Evolutionary conservation across 176 grass and related monocot genomes (phyloP), one percentile per base, ranked within the genome.

Genomic region (Ensete glaucum): DNA sequence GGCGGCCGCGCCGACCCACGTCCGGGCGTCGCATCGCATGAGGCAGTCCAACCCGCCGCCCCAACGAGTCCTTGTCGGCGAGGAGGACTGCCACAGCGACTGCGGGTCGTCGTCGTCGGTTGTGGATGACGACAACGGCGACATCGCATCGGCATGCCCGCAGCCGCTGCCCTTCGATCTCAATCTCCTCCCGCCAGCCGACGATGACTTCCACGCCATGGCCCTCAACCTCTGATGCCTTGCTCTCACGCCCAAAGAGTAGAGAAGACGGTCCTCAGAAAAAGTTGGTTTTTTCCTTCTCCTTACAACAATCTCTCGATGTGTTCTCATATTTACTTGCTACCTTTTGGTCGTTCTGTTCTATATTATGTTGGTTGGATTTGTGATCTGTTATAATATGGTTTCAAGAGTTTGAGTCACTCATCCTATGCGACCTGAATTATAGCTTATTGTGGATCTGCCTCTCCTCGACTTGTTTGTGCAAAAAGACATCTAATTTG

Each of bases 151-250:
- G 15, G 67, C 34, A 2, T 50, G 51, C 19, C 12, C 2, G 16
- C 85, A 57, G 54, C 55, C 77, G 79, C 12, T 89, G 19, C 82
- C 71, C 60, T 52, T 96, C 19, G 89, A 96, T 78, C 92, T 96
- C 63, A 96, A 96, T 79, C 76, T 89, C 62, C 89, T 85, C 9
- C 87, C 92, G 54, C 89, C 82, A 67, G 11, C 67, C 11, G 87
- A 96, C 22, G 67, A 70, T 52, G 67, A 70, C 20, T 50, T 50
- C 7, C 48, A 65, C 11, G 26, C 22, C 15, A n/a, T 9, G 6
- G 67, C 15, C 48, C 48, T 50, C 67, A 34, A 15, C 9, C 48
- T 60, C 57, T 60, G 57, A 60, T 60, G 57, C 57, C 57, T 19
- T 60, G 48, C 50, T 70, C 19, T 17, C 20, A 50, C 20, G 67